Conservation (phyloP, 1,284 basidiomycete species). For the Inonotus obliquus region DNA sequence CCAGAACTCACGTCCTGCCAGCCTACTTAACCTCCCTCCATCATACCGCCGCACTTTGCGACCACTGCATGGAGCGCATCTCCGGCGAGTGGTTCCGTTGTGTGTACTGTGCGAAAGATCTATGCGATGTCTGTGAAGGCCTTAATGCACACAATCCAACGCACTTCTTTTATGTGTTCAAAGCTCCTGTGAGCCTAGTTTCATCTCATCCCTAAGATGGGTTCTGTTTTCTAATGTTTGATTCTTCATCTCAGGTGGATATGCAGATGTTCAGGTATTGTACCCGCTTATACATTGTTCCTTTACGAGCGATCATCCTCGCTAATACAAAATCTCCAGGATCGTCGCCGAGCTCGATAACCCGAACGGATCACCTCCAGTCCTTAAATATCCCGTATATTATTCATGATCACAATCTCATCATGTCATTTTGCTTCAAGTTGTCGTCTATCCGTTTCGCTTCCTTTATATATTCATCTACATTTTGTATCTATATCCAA, state of each 20-base stretch:
- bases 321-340: conserved; percentile 30
- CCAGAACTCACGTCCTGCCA: conserved; percentile 25
- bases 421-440: no score
- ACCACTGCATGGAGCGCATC: conserved; percentile 71
- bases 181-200: conserved; percentile 59
- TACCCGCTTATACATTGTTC: not conserved
- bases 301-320: not conserved
- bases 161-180: conserved; percentile 85
- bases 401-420: conserved; percentile 24
- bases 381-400: conserved; percentile 58
- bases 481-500: no score
- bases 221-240: not conserved
- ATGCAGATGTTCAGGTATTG: conserved; percentile 55
- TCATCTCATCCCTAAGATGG: not conserved
- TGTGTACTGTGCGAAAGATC: conserved; percentile 77
- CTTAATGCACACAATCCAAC: conserved; percentile 76
- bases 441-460: no score
- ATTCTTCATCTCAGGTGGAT: conserved; percentile 41
- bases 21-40: conserved; percentile 66
- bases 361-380: conserved; percentile 46
- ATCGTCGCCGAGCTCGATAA: conserved; percentile 56
- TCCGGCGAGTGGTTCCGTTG: conserved; percentile 84
- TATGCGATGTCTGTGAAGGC: conserved; percentile 75
- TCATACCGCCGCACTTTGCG: conserved; percentile 68
- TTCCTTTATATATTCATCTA: no score